These are phyloP conservation scores for Solanum verrucosum DNA, from an alignment of 257 asterid genomes.

Conservation along the genomic window DNA sequence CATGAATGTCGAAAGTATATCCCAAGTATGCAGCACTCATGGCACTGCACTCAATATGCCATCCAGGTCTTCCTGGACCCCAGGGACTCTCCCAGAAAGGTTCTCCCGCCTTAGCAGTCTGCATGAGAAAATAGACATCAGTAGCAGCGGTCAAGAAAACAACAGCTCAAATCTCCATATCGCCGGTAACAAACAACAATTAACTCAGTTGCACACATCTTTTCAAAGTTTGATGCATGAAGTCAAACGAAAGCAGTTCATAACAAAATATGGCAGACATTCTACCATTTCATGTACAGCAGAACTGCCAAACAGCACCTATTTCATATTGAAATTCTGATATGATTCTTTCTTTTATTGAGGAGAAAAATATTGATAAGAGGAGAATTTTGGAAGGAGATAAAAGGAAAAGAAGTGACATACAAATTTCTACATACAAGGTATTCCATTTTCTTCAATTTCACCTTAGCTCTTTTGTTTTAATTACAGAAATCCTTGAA, in stretches of 20 bases:
- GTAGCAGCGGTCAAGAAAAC: not conserved
- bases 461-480: not conserved
- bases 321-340: not conserved
- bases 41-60: conserved; percentile 99
- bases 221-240: not conserved
- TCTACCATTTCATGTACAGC: not conserved
- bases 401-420: not conserved
- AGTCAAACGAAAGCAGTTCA: not conserved
- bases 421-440: not conserved
- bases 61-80: conserved; percentile 99
- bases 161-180: not conserved
- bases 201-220: not conserved
- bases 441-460: not conserved
- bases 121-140: conserved; percentile 11
- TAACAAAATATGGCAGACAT: not conserved
- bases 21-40: conserved; percentile 95
- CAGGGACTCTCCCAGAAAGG: conserved; percentile 98
- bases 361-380: not conserved
- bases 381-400: not conserved
- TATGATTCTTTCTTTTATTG: not conserved
- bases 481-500: not conserved
- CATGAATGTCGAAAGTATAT: conserved; percentile 86
- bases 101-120: conserved; percentile 99
- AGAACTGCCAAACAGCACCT: not conserved
- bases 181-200: not conserved